These are phyloP conservation scores for Fonsecaea pugnacius DNA, from an alignment of 2,329 filamentous ascomycete genomes.

Conservation along the genomic window DNA sequence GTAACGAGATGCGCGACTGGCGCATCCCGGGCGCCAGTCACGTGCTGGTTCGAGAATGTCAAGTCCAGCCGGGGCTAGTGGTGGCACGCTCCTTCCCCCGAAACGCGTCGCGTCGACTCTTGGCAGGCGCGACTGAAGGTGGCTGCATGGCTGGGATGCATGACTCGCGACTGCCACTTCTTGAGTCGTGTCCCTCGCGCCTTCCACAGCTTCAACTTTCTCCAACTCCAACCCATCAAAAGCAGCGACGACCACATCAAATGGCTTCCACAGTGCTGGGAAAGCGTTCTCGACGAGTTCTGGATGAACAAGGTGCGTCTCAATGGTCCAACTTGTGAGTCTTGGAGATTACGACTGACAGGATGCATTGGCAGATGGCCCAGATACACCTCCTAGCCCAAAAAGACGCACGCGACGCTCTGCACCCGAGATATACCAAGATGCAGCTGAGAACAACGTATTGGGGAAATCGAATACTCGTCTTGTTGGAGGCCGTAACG, in stretches of 20 bases:
- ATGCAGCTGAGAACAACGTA: constrained; percentile 37
- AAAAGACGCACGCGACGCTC: constrained; percentile 54
- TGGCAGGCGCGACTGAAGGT: constrained; percentile 16
- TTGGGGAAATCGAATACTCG: constrained; percentile 28
- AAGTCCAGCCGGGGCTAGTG: constrained; percentile 3
- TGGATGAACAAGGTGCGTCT: constrained; percentile 48
- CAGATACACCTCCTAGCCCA: constrained; percentile 37
- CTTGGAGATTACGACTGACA: constrained; percentile 16
- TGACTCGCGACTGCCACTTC: constrained; percentile 24
- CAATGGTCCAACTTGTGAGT: constrained; percentile 18
- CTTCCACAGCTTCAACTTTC: constrained; percentile 29
- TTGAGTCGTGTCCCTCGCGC: constrained; percentile 27
- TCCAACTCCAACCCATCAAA: constrained; percentile 32
- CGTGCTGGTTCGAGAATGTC: constrained; percentile 6
- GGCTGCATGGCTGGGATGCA: constrained; percentile 9
- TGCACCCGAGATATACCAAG: constrained; percentile 48
- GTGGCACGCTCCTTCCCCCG: constrained; percentile 11
- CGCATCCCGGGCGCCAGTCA: not conserved
- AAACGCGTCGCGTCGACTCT: constrained; percentile 18
- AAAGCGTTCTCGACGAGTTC: constrained; percentile 48
- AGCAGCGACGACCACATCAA: constrained; percentile 47
- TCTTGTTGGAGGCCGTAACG: constrained; percentile 46
- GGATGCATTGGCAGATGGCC: constrained; percentile 26
- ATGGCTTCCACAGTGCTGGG: constrained; percentile 45
- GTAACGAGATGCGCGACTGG: not conserved